Conservation (phyloP, 805 yeast species). For the Ogataea ganodermae region DNA sequence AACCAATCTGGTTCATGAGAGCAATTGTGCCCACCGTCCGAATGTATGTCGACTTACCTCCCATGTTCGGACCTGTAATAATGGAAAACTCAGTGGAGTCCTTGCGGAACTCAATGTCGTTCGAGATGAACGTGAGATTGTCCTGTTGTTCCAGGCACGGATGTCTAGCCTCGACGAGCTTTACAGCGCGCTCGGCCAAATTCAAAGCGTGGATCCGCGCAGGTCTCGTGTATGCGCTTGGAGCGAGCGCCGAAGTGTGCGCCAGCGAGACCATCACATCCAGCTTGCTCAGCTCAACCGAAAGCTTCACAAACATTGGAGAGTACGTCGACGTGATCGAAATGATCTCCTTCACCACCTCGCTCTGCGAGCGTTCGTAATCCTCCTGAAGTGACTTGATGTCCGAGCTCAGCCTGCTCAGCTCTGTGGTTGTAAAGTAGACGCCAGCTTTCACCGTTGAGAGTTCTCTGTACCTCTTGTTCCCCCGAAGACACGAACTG, state of each 20-base stretch:
- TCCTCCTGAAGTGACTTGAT: constrained; percentile 60
- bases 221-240: constrained; percentile 79
- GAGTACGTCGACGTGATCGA: constrained; percentile 78
- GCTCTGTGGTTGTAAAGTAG: constrained; percentile 73
- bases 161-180: constrained; percentile 79
- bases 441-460: constrained; percentile 96
- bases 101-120: constrained; percentile 72
- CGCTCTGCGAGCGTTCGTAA: constrained; percentile 74
- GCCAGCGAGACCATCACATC: constrained; percentile 90
- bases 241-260: constrained; percentile 78
- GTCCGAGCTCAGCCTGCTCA: constrained; percentile 61
- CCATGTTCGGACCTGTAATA: constrained; percentile 97
- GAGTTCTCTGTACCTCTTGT: constrained; percentile 67
- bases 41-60: constrained; percentile 93
- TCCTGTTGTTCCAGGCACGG: constrained; percentile 95
- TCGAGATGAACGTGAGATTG: constrained; percentile 85
- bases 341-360: constrained; percentile 81
- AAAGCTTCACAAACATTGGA: constrained; percentile 71
- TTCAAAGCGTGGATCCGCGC: constrained; percentile 52
- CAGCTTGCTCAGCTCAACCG: constrained; percentile 64
- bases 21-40: constrained; percentile 88
- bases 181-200: constrained; percentile 48
- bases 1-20: constrained; percentile 85
- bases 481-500: constrained; percentile 72
- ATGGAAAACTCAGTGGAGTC: constrained; percentile 68